Conservation (phyloP, 2,329 filamentous ascomycete species). For the Trichoderma harzianum region DNA sequence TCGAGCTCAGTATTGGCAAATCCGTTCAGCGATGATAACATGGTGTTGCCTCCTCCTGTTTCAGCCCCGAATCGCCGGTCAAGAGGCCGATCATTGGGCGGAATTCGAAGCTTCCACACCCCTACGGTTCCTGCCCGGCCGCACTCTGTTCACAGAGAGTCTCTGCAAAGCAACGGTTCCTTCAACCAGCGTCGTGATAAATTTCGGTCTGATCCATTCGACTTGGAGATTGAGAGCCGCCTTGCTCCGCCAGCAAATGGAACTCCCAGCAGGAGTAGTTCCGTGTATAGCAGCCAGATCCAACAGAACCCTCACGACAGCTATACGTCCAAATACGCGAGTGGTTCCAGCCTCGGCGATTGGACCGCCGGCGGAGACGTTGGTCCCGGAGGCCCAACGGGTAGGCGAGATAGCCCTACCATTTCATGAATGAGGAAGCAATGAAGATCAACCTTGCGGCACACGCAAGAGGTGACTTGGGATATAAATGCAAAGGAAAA, state of each 20-base stretch:
- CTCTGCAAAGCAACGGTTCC: conserved; percentile 38
- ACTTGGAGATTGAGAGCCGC: conserved; percentile 48
- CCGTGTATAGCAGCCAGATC: conserved; percentile 46
- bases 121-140: conserved; percentile 36
- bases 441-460: neutral
- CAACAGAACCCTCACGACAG: conserved; percentile 22
- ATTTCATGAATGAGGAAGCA: neutral
- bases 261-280: conserved; percentile 22
- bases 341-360: conserved; percentile 46
- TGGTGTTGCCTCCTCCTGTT: conserved; percentile 31
- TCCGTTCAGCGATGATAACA: conserved; percentile 50
- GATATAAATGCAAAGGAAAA: neutral
- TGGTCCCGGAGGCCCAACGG: conserved; percentile 30
- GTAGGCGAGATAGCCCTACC: conserved; percentile 30
- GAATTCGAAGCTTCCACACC: conserved; percentile 26
- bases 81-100: conserved; percentile 44
- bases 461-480: neutral
- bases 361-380: conserved; percentile 53
- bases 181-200: conserved; percentile 49
- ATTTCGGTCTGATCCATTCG: conserved; percentile 63
- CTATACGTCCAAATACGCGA: conserved; percentile 46
- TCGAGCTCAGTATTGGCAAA: conserved; percentile 25
- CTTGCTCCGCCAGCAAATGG: conserved; percentile 21
- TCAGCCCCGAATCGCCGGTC: conserved; percentile 40
- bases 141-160: conserved; percentile 37